phyloP scores from a whole-genome alignment of 495 filamentous ascomycete genomes.

The Annulohypoxylon bovei region DNA sequence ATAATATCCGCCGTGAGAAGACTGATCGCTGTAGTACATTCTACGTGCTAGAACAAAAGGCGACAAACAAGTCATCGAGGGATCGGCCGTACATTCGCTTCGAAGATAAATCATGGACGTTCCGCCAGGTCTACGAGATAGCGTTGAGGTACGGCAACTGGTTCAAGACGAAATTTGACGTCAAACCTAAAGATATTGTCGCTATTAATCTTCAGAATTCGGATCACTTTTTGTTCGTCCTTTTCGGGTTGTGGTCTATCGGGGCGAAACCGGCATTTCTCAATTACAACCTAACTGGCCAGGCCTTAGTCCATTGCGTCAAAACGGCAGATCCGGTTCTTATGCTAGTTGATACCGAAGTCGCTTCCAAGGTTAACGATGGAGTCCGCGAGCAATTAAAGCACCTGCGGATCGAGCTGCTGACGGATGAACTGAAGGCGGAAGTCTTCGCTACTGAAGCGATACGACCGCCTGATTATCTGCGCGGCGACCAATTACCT shows the following conservation, averaged over 20 bases:
- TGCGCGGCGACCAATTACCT: slow-evolving; percentile 59
- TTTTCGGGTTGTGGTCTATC: slow-evolving; percentile 86
- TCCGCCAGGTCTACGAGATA: slow-evolving; percentile 79
- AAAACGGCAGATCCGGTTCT: slow-evolving; percentile 74
- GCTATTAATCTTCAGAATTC: slow-evolving; percentile 91
- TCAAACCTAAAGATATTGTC: slow-evolving; percentile 83
- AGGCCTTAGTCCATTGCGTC: slow-evolving; percentile 82
- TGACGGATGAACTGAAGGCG: slow-evolving; percentile 70
- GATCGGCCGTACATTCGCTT: slow-evolving; percentile 75
- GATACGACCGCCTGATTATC: slow-evolving; percentile 70
- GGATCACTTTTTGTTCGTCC: slow-evolving; percentile 82
- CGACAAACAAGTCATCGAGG: slow-evolving; percentile 64
- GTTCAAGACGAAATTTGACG: slow-evolving; percentile 74
- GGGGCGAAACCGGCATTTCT: slow-evolving; percentile 92
- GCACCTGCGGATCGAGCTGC: slow-evolving; percentile 67
- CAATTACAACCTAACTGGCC: slow-evolving; percentile 87
- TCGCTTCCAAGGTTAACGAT: slow-evolving; percentile 62
- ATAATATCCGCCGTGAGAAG: slow-evolving; percentile 55
- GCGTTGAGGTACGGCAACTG: slow-evolving; percentile 83
- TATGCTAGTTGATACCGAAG: slow-evolving; percentile 77
- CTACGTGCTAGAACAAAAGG: slow-evolving; percentile 78
- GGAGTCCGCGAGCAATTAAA: slow-evolving; percentile 54
- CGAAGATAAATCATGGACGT: slow-evolving; percentile 80
- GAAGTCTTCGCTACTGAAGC: slow-evolving; percentile 67
- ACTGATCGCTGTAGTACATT: slow-evolving; percentile 77